Percentiles rank a stretch among this genome's conserved stretches.
Conservation (phyloP, 768 basidiomycete species). For the Rhizopogon vinicolor region DNA sequence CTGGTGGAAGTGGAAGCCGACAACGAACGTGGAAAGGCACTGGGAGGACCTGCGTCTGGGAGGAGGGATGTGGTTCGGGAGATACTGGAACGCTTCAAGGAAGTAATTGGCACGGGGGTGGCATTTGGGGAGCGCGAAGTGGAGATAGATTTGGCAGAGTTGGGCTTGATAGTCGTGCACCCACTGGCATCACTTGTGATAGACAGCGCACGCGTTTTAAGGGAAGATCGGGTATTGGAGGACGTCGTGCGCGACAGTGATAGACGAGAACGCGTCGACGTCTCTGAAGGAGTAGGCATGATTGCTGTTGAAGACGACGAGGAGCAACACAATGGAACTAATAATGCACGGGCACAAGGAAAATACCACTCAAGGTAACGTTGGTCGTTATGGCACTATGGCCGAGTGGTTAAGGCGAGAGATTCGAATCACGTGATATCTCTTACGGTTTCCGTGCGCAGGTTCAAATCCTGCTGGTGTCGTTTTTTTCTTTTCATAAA, state of each 20-base stretch:
- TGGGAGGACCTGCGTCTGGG: slow-evolving; percentile 16
- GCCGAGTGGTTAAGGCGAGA: slow-evolving; percentile 3
- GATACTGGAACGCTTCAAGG: slow-evolving; percentile 32
- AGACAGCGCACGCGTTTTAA: slow-evolving; percentile 52
- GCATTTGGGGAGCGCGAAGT: slow-evolving; percentile 45
- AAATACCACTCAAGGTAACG: too few relatives aligned
- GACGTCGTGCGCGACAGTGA: slow-evolving; percentile 39
- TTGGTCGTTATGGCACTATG: not conserved
- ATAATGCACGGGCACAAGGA: too few relatives aligned
- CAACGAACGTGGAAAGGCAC: slow-evolving; percentile 17
- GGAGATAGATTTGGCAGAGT: slow-evolving; percentile 17
- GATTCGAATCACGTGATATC: not conserved
- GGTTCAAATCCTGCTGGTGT: slow-evolving; percentile 3
- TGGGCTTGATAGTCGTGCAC: slow-evolving; percentile 44
- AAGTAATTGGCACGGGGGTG: slow-evolving; percentile 37
- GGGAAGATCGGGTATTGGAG: slow-evolving; percentile 32
- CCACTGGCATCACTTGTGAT: slow-evolving; percentile 46
- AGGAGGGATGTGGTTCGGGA: slow-evolving; percentile 27
- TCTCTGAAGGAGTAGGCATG: slow-evolving; percentile 43
- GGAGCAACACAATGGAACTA: too few relatives aligned
- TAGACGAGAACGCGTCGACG: slow-evolving; percentile 40
- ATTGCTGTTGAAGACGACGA: too few relatives aligned
- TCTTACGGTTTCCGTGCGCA: slow-evolving; percentile 3
- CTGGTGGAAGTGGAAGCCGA: slow-evolving; percentile 14
- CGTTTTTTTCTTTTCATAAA: not conserved